phyloP scores from a whole-genome alignment of 129 eudicot species.

The Flaveria bidentis region DNA sequence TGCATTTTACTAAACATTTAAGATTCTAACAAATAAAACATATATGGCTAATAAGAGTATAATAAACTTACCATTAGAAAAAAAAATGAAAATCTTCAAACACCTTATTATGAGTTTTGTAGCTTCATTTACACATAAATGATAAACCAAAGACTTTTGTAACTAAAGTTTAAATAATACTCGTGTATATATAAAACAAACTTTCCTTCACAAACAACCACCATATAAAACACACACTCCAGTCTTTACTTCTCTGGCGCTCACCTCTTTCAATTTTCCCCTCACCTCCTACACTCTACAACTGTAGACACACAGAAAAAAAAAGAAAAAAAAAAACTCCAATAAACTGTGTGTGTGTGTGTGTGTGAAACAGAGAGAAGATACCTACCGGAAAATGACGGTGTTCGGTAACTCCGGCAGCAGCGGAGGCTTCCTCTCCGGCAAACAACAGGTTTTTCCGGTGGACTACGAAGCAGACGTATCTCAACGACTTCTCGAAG shows the following conservation, averaged over 20 bases:
- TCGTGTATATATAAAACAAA: no score
- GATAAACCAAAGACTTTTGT: no score
- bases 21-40: no score
- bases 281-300: neutral
- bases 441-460: slow-evolving; percentile 71
- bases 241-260: slow-evolving; percentile 51
- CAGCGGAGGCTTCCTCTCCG: slow-evolving; percentile 58
- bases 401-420: slow-evolving; percentile 58
- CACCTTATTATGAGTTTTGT: no score
- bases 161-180: neutral
- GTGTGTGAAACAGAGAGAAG: neutral
- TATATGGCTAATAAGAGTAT: no score
- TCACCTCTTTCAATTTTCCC: slow-evolving; percentile 62
- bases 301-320: slow-evolving; percentile 21
- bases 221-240: neutral
- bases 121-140: no score
- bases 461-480: slow-evolving; percentile 78
- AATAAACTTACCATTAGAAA: no score
- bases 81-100: no score
- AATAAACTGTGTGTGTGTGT: neutral
- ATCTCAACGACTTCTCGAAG: slow-evolving; percentile 74
- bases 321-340: neutral
- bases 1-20: no score
- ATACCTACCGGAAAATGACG: slow-evolving; percentile 50
- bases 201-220: neutral